phyloP scores from a whole-genome alignment of 1,284 basidiomycete species.

The Abortiporus biennis region DNA sequence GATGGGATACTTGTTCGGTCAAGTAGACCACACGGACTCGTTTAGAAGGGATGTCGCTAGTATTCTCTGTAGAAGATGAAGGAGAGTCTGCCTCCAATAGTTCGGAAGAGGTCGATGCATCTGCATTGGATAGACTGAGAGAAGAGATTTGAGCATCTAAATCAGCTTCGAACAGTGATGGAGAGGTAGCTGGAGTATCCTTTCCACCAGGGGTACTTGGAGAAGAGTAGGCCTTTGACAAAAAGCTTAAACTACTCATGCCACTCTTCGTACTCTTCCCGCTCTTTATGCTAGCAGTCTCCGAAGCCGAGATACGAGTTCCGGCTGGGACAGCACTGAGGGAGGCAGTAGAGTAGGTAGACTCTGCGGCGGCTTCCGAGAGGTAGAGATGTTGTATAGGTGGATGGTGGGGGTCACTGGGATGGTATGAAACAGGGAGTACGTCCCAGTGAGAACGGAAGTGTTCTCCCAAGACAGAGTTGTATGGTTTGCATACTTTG shows the following conservation, averaged over 20 bases:
- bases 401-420: constrained; percentile 39
- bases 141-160: constrained; percentile 52
- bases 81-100: constrained; percentile 19
- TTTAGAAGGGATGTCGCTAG: too few relatives aligned
- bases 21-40: constrained; percentile 65
- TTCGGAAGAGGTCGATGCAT: constrained; percentile 24
- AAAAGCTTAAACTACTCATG: constrained; percentile 46
- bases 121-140: constrained; percentile 45
- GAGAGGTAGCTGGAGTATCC: constrained; percentile 44
- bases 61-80: constrained; percentile 16
- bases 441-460: constrained; percentile 87
- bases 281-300: constrained; percentile 48
- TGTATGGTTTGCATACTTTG: constrained; percentile 94
- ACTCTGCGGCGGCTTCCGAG: constrained; percentile 24
- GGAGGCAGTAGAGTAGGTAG: constrained; percentile 18
- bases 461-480: constrained; percentile 89
- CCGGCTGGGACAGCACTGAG: constrained; percentile 20
- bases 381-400: constrained; percentile 43
- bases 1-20: constrained; percentile 90
- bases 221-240: constrained; percentile 46
- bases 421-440: constrained; percentile 51
- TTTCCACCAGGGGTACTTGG: constrained; percentile 29
- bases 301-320: constrained; percentile 30
- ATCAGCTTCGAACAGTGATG: constrained; percentile 35
- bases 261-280: constrained; percentile 51